Base-by-base conservation (phyloP, 2,329 filamentous ascomycete species). In the Neonectria faginata region DNA sequence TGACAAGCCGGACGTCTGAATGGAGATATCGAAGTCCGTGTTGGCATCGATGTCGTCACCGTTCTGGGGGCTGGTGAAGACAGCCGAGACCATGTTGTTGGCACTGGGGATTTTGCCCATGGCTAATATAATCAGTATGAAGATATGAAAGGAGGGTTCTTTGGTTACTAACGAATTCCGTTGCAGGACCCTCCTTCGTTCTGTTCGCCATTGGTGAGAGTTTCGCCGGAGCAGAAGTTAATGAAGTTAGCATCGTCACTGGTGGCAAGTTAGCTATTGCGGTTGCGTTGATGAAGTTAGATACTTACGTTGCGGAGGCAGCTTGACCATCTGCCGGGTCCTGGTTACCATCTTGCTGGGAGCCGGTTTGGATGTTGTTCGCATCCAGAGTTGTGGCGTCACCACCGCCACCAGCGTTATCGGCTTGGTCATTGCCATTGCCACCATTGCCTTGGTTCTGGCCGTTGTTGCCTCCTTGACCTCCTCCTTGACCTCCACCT, bases 181-280 rank as follows among this genome's bases (percentile, higher is more conserved):
- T 91, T 91, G 79, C 89, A 91, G 39, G 88, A 91, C 20, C 89
- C 89, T 5, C 70, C 76, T 63, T 80, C 80, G 56, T 84, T 80
- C 75, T 91, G 88, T 29, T 84, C 77, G 71, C 88, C 89, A 71
- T 91, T 88, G 67, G 88, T 90, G 52, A 88, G 74, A 0, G 80
- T 84, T 74, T 84, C 70, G 50, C 84, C 85, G 5, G 76, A 64
- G 73, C 87, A 89, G 75, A 88, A 88, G 82, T 89, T 89, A 83
- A 89, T 88, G 75, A 89, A 89, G 79, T 89, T 89, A 79, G 81
- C 79, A 18, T 79, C 65, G 69, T 89, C 86, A 67, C 86, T 89
- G 59, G n/a, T 80, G 31, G 6, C 7, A 9, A 57, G 67, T 69
- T 65, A 75, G 56, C 33, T 48, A 9, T 3, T 39, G 16, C 44